Conservation (phyloP, 202 grass and related monocot genomes). For the Setaria viridis region DNA sequence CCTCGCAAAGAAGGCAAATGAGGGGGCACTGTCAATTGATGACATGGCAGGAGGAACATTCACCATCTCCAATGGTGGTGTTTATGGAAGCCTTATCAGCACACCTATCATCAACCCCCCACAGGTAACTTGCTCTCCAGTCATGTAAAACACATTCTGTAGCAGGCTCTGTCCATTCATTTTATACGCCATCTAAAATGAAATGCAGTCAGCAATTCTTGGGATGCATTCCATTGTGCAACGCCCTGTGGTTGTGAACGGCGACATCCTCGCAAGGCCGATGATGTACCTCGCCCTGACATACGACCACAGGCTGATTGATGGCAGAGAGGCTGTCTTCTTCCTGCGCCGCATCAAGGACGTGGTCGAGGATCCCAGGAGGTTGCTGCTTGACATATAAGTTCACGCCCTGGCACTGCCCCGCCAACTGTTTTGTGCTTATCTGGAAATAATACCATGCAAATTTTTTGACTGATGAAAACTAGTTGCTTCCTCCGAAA, state of each 20-base stretch:
- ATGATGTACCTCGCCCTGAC: slow-evolving; percentile 97
- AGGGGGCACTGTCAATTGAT: slow-evolving; percentile 91
- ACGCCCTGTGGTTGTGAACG: slow-evolving; percentile 79
- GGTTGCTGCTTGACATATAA: slow-evolving; percentile 92
- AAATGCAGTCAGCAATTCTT: slow-evolving; percentile 86
- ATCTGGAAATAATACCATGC: slow-evolving; percentile 71
- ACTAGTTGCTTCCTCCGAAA: slow-evolving; percentile 37
- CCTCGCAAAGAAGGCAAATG: slow-evolving; percentile 92
- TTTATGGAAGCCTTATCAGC: slow-evolving; percentile 95
- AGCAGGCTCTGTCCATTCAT: slow-evolving; percentile 6
- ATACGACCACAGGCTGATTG: slow-evolving; percentile 96
- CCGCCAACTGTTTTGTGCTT: slow-evolving; percentile 52
- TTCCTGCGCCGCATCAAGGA: slow-evolving; percentile 96
- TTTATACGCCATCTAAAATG: not conserved
- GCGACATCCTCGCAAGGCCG: slow-evolving; percentile 69
- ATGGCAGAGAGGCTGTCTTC: slow-evolving; percentile 95
- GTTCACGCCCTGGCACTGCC: not conserved
- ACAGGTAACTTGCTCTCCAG: slow-evolving; percentile 54
- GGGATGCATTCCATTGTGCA: slow-evolving; percentile 97
- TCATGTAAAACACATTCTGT: not conserved
- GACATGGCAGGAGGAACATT: slow-evolving; percentile 99
- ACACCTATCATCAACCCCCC: slow-evolving; percentile 99
- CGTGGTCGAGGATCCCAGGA: slow-evolving; percentile 87
- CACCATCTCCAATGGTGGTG: slow-evolving; percentile 96
- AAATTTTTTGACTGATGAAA: slow-evolving; percentile 79